These are phyloP conservation scores for Bassia scoparia DNA, from an alignment of 148 eudicot genomes.

Conservation along the genomic window DNA sequence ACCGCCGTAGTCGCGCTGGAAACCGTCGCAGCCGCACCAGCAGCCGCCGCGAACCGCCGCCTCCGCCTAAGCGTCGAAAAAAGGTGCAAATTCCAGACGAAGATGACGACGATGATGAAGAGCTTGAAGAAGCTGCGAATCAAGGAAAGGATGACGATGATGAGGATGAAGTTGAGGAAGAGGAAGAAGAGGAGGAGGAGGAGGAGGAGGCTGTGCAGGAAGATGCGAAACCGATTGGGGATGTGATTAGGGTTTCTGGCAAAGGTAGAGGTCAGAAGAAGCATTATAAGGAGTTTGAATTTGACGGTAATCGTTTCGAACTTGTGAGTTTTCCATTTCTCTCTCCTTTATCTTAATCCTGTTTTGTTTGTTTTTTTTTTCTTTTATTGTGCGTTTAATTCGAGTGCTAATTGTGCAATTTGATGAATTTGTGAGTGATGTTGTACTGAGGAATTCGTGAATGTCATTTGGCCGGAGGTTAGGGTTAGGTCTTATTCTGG, in stretches of 20 bases:
- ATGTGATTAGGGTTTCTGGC: slow-evolving; percentile 59
- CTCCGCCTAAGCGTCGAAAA: slow-evolving; percentile 31
- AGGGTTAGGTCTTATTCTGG: slow-evolving; percentile 17
- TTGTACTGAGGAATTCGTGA: neutral
- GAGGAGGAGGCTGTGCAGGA: slow-evolving; percentile 43
- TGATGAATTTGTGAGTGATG: neutral
- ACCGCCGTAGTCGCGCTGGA: slow-evolving; percentile 10
- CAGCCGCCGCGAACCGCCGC: slow-evolving; percentile 1
- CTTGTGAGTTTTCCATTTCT: slow-evolving; percentile 34
- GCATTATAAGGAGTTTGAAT: slow-evolving; percentile 55
- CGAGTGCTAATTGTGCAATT: neutral
- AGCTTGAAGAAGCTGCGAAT: slow-evolving; percentile 20
- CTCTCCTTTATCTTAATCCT: too few species aligned
- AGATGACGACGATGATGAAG: slow-evolving; percentile 24
- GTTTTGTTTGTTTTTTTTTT: neutral
- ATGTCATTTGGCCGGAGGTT: neutral
- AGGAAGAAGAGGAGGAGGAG: slow-evolving; percentile 37
- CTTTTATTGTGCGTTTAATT: neutral
- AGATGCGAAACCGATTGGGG: slow-evolving; percentile 62
- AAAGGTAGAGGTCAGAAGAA: slow-evolving; percentile 49
- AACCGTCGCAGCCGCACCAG: slow-evolving; percentile 18
- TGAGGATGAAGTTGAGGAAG: slow-evolving; percentile 26
- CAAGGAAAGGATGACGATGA: slow-evolving; percentile 30
- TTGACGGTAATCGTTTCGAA: slow-evolving; percentile 54
- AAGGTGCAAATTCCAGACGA: slow-evolving; percentile 21